A percentile compares a stretch with the other conserved stretches of the same genome.
These are phyloP conservation scores for Boletus rufocinnamomeus DNA, from an alignment of 768 basidiomycete species.

Conservation along the genomic window DNA sequence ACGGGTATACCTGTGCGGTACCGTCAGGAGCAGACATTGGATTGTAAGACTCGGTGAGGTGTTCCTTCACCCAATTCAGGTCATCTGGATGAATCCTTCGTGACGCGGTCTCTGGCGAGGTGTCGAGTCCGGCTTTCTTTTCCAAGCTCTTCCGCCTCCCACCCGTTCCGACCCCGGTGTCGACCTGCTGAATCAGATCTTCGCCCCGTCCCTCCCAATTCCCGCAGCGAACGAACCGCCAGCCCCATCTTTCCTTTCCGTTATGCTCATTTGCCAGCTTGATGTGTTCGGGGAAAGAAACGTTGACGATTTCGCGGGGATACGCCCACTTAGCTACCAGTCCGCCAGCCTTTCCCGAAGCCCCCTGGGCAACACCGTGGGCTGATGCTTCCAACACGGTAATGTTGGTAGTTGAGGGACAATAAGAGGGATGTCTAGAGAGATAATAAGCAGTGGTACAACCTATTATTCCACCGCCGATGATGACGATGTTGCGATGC, in stretches of 20 bases:
- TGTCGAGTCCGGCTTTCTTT: constrained; percentile 52
- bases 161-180: constrained; percentile 33
- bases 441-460: constrained; percentile 83
- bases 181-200: constrained; percentile 15
- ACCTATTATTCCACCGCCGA: constrained; percentile 89
- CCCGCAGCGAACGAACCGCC: constrained; percentile 72
- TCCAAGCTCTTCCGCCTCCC: constrained; percentile 49
- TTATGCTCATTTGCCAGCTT: constrained; percentile 67
- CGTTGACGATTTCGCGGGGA: constrained; percentile 62
- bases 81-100: constrained; percentile 48
- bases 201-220: constrained; percentile 71
- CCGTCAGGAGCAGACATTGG: constrained; percentile 52
- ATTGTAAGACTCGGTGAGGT: constrained; percentile 62
- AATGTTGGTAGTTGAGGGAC: constrained; percentile 42
- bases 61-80: constrained; percentile 53
- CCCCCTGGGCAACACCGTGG: constrained; percentile 70
- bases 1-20: constrained; percentile 80
- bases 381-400: constrained; percentile 74
- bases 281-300: constrained; percentile 71
- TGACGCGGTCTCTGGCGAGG: constrained; percentile 8
- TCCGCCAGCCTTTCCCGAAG: constrained; percentile 83
- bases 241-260: constrained; percentile 79
- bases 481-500: constrained; percentile 58
- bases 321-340: constrained; percentile 88
- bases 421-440: constrained; percentile 54